Percentiles rank a stretch among this genome's conserved stretches.
These are phyloP conservation scores for Heterobasidion parviporum DNA, from an alignment of 1,284 basidiomycete genomes.

Conservation along the genomic window DNA sequence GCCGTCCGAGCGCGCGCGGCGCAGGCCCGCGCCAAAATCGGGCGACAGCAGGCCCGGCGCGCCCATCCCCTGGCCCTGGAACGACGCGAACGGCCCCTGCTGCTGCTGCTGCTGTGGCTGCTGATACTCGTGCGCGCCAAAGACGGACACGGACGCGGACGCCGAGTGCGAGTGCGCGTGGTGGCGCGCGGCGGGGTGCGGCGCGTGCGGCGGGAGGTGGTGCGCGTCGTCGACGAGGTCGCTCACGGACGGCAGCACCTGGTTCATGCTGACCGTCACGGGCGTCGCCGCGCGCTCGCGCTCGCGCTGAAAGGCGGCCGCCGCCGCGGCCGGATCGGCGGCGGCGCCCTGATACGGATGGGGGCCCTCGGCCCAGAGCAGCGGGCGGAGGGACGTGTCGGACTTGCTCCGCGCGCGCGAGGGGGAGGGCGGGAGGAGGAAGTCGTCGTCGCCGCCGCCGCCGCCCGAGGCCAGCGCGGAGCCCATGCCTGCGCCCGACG, in stretches of 20 bases:
- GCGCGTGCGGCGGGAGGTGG: constrained; percentile 16
- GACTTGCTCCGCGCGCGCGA: constrained; percentile 49
- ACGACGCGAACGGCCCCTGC: not conserved
- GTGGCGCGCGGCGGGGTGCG: constrained; percentile 23
- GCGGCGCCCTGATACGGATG: constrained; percentile 21
- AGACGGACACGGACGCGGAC: constrained; percentile 14
- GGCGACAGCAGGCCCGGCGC: constrained; percentile 38
- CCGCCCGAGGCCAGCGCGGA: not conserved
- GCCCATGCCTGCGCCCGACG: not conserved
- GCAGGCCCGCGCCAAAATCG: constrained; percentile 23
- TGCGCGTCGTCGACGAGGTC: constrained; percentile 16
- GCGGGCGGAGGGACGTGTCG: constrained; percentile 50
- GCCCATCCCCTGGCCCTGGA: not conserved
- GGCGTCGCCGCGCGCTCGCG: no score
- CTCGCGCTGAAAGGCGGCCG: no score
- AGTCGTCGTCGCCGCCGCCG: constrained; percentile 9
- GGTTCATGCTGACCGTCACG: constrained; percentile 37
- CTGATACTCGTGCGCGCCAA: not conserved
- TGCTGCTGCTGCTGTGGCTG: constrained; percentile 2
- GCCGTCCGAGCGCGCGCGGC: constrained; percentile 42
- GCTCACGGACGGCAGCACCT: constrained; percentile 31
- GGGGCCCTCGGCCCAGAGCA: constrained; percentile 32
- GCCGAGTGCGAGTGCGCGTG: not conserved
- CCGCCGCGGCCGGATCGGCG: constrained; percentile 4
- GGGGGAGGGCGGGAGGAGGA: constrained; percentile 25